Conservation (phyloP, 2,329 filamentous ascomycete species). For the Trichoderma atroviride region DNA sequence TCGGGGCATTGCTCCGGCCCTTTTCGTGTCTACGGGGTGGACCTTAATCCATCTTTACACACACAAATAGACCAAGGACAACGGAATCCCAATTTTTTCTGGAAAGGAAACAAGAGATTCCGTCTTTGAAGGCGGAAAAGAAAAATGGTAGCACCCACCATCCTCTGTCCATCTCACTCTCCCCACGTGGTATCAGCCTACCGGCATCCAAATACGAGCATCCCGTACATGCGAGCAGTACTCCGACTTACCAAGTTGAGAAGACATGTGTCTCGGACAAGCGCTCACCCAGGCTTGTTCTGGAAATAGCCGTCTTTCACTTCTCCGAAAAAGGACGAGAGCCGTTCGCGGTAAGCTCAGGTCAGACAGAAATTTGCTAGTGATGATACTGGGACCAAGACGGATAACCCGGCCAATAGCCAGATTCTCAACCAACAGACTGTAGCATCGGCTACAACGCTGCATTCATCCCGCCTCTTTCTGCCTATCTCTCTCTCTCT, state of each 20-base stretch:
- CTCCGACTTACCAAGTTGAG: slow-evolving; percentile 22
- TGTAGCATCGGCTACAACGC: background rate
- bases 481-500: background rate
- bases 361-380: background rate
- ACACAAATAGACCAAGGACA: background rate
- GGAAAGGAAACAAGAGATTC: background rate
- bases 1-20: background rate
- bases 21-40: background rate
- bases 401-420: background rate
- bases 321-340: background rate
- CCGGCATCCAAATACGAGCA: background rate
- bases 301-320: background rate
- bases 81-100: slow-evolving; percentile 1
- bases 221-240: background rate
- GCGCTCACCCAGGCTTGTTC: background rate
- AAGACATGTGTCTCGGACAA: background rate
- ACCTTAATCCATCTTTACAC: slow-evolving; percentile 1
- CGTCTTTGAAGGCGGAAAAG: background rate
- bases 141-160: background rate
- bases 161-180: background rate
- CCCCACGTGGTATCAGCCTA: slow-evolving; percentile 20
- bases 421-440: background rate
- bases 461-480: background rate
- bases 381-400: background rate
- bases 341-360: background rate